These are phyloP conservation scores for Trametes meyenii DNA, from an alignment of 768 basidiomycete genomes.

Conservation along the genomic window DNA sequence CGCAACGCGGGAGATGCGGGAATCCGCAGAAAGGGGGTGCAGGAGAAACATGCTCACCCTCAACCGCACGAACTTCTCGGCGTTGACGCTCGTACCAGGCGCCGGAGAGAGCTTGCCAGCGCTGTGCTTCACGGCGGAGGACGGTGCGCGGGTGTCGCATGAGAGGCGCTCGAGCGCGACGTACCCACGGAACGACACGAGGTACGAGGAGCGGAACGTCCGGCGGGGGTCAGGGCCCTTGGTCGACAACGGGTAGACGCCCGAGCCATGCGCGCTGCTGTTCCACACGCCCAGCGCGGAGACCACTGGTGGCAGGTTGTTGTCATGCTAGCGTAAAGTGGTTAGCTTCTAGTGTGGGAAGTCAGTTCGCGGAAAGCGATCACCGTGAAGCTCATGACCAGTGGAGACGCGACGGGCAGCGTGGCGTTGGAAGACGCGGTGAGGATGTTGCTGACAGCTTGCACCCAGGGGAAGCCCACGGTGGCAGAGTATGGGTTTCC, in stretches of 20 bases:
- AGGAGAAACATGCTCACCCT: conserved; percentile 30
- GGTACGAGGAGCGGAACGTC: conserved; percentile 42
- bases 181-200: conserved; percentile 46
- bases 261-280: conserved; percentile 18
- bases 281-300: conserved; percentile 49
- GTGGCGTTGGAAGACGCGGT: conserved; percentile 27
- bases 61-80: conserved; percentile 40
- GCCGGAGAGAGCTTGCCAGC: conserved; percentile 17
- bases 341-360: neutral
- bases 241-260: conserved; percentile 42
- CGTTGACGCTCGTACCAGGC: conserved; percentile 16
- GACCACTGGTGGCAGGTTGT: conserved; percentile 46
- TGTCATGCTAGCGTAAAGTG: conserved; percentile 41
- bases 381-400: conserved; percentile 49
- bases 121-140: conserved; percentile 21
- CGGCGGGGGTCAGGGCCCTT: conserved; percentile 36
- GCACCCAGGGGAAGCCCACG: conserved; percentile 44
- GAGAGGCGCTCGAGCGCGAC: conserved; percentile 45
- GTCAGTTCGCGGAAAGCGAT: conserved; percentile 1
- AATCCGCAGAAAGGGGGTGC: neutral
- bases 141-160: conserved; percentile 32
- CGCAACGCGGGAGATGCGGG: neutral
- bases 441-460: conserved; percentile 43
- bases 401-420: conserved; percentile 39
- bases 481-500: conserved; percentile 47